Conservation (phyloP, 257 asterid species). For the Linderniella brevidens region DNA sequence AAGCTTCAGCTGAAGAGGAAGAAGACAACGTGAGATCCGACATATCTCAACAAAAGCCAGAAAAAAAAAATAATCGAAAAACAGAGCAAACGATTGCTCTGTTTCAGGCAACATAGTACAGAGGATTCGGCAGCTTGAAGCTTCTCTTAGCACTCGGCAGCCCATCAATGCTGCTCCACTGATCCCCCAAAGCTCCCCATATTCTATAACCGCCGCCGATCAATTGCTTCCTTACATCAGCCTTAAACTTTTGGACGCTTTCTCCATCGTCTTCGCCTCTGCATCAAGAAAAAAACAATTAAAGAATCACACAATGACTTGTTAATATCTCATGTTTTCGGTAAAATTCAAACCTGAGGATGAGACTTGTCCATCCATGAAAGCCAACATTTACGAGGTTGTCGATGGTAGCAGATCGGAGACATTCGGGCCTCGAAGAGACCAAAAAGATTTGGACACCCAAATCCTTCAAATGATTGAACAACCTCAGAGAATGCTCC, state of each 20-base stretch:
- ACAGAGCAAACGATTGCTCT: background rate
- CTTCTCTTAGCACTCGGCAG: conserved; percentile 39
- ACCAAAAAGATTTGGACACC: conserved; percentile 45
- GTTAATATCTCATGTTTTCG: background rate
- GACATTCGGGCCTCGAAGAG: conserved; percentile 56
- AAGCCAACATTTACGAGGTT: conserved; percentile 59
- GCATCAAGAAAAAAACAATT: conserved; percentile 10
- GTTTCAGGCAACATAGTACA: conserved; percentile 42
- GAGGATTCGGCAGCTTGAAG: conserved; percentile 65
- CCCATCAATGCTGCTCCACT: conserved; percentile 73
- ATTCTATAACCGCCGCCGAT: conserved; percentile 29
- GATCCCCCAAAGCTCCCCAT: conserved; percentile 56
- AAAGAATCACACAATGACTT: background rate
- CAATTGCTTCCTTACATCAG: conserved; percentile 42
- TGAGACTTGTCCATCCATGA: conserved; percentile 57
- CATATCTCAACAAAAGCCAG: too few species aligned
- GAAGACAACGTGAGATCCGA: too few species aligned
- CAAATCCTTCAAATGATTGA: conserved; percentile 39
- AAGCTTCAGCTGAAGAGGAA: too few species aligned
- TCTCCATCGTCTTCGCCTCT: conserved; percentile 25
- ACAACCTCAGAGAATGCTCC: conserved; percentile 29
- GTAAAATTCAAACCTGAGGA: conserved; percentile 29
- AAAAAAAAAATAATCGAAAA: too few species aligned
- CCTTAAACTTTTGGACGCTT: conserved; percentile 25
- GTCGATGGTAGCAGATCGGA: conserved; percentile 59